Conservation (phyloP, 345 rosid genomes). For the Brassica napus region Da-Ae NC_063443.1:13197501-13198000, state of each 20-base stretch:
- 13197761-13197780: slow-evolving; percentile 37
- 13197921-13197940: slow-evolving; percentile 32
- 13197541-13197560: neutral
- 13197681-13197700: slow-evolving; percentile 6
- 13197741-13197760: slow-evolving; percentile 27
- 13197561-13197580: neutral
- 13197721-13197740: slow-evolving; percentile 34
- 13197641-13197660: neutral
- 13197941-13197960: slow-evolving; percentile 32
- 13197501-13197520: neutral
- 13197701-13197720: neutral
- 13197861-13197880: slow-evolving; percentile 22
- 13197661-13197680: slow-evolving; percentile 16
- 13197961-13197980: slow-evolving; percentile 26
- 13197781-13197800: slow-evolving; percentile 28
- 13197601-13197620: no score
- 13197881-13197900: slow-evolving; percentile 2
- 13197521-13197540: neutral
- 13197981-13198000: slow-evolving; percentile 30
- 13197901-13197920: slow-evolving; percentile 36
- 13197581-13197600: neutral
- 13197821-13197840: slow-evolving; percentile 37
- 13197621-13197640: neutral
- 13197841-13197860: slow-evolving; percentile 31
- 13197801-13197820: slow-evolving; percentile 29